Percentiles rank a stretch among this genome's conserved stretches.
These are phyloP conservation scores for Juglanconis sp. DNA, from an alignment of 2,329 filamentous ascomycete species.

Conservation along the genomic window DNA sequence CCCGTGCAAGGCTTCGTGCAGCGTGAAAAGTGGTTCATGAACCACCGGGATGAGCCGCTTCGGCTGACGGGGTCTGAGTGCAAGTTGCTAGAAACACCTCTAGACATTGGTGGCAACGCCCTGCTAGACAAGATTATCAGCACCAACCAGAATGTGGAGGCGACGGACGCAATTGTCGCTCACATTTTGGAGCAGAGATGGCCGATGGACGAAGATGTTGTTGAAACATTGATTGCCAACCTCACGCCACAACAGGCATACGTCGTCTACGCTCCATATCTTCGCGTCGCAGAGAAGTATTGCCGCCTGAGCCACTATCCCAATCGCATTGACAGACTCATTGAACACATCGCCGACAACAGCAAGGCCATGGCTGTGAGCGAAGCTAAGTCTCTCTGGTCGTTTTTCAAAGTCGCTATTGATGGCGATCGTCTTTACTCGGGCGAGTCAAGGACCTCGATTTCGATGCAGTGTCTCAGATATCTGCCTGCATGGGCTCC, in stretches of 20 bases:
- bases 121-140: slow-evolving; percentile 65
- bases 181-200: slow-evolving; percentile 53
- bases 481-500: slow-evolving; percentile 49
- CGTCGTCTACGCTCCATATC: slow-evolving; percentile 50
- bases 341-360: slow-evolving; percentile 42
- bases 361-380: slow-evolving; percentile 41
- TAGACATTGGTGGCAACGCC: slow-evolving; percentile 38
- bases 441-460: slow-evolving; percentile 26
- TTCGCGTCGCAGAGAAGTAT: slow-evolving; percentile 56
- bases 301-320: slow-evolving; percentile 39
- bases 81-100: slow-evolving; percentile 20
- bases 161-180: slow-evolving; percentile 54
- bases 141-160: slow-evolving; percentile 53
- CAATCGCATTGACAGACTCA: slow-evolving; percentile 35
- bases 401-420: slow-evolving; percentile 38
- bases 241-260: slow-evolving; percentile 49
- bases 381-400: slow-evolving; percentile 48
- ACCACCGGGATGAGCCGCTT: slow-evolving; percentile 27
- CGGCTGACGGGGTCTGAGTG: slow-evolving; percentile 21
- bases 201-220: slow-evolving; percentile 50
- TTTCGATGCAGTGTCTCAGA: slow-evolving; percentile 29
- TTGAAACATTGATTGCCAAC: slow-evolving; percentile 49
- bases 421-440: slow-evolving; percentile 28
- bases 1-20: slow-evolving; percentile 12
- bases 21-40: slow-evolving; percentile 35